Conservation (phyloP, 2,329 filamentous ascomycete species). For the Tolypocladium tropicale region DNA sequence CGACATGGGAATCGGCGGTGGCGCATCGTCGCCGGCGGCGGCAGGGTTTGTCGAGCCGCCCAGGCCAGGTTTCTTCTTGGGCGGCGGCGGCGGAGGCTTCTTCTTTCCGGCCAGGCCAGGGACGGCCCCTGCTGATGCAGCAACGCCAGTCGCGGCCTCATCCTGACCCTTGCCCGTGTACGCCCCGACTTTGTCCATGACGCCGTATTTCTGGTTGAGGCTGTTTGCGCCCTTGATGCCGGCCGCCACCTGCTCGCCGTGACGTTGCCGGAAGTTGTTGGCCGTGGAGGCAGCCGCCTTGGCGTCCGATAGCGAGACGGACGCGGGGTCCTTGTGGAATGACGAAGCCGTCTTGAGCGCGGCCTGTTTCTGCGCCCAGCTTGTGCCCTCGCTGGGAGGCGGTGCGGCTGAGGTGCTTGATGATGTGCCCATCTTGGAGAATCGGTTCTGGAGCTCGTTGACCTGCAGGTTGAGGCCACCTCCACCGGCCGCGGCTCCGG, state of each 20-base stretch:
- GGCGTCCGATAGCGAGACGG: constrained; percentile 49
- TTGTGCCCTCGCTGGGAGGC: constrained; percentile 39
- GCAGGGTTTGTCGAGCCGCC: constrained; percentile 8
- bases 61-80: constrained; percentile 40
- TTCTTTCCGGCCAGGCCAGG: constrained; percentile 31
- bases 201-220: constrained; percentile 52
- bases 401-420: constrained; percentile 10
- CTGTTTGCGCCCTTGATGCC: constrained; percentile 47
- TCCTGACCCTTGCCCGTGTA: constrained; percentile 7
- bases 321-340: constrained; percentile 50
- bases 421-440: constrained; percentile 40
- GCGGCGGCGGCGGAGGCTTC: constrained; percentile 40
- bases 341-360: constrained; percentile 50
- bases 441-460: constrained; percentile 58
- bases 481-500: constrained; percentile 8
- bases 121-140: constrained; percentile 1
- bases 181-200: constrained; percentile 27
- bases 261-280: constrained; percentile 60
- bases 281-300: constrained; percentile 48
- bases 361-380: constrained; percentile 54
- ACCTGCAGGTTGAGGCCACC: constrained; percentile 31
- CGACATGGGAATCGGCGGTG: constrained; percentile 42
- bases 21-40: constrained; percentile 19
- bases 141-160: constrained; percentile 2
- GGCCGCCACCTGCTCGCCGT: constrained; percentile 56